Conservation (phyloP, 2,329 filamentous ascomycete genomes). For the Phyllosticta citrichinensis region DNA sequence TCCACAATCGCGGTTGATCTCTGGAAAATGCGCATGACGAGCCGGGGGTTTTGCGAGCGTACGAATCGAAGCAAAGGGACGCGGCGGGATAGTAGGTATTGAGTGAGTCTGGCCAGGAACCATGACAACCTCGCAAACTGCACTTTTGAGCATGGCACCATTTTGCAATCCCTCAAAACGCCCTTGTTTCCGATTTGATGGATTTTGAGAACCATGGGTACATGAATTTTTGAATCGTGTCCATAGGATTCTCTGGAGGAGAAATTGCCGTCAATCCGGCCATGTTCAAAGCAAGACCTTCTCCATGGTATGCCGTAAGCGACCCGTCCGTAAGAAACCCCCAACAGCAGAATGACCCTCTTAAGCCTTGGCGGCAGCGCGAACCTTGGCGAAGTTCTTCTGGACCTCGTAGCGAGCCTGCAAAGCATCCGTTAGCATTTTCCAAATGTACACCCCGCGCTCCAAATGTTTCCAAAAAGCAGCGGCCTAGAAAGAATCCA, state of each 20-base stretch:
- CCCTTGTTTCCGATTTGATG: constrained; percentile 9
- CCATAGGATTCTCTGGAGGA: constrained; percentile 8
- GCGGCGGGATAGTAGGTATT: no score
- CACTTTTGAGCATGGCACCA: constrained; percentile 1
- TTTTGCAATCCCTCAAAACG: constrained; percentile 6
- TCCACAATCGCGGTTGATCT: no score
- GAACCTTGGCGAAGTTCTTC: constrained; percentile 88
- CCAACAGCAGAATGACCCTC: constrained; percentile 15
- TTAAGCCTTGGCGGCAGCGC: constrained; percentile 27
- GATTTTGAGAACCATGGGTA: constrained; percentile 12
- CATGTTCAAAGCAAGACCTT: constrained; percentile 25
- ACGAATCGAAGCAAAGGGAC: no score
- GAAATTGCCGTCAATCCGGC: constrained; percentile 7
- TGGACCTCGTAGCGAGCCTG: constrained; percentile 87
- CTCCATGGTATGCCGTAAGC: constrained; percentile 15
- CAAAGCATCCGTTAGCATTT: neutral
- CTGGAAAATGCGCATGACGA: no score
- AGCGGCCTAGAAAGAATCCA: neutral
- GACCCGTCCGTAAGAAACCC: constrained; percentile 11
- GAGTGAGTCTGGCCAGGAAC: neutral
- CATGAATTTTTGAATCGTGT: constrained; percentile 10
- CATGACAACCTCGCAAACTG: neutral
- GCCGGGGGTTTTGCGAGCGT: no score
- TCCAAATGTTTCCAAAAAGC: neutral
- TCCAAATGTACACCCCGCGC: neutral